Base-by-base conservation (phyloP, 1,139 yeast species). In the Lodderomyces orthopsilosis region DNA sequence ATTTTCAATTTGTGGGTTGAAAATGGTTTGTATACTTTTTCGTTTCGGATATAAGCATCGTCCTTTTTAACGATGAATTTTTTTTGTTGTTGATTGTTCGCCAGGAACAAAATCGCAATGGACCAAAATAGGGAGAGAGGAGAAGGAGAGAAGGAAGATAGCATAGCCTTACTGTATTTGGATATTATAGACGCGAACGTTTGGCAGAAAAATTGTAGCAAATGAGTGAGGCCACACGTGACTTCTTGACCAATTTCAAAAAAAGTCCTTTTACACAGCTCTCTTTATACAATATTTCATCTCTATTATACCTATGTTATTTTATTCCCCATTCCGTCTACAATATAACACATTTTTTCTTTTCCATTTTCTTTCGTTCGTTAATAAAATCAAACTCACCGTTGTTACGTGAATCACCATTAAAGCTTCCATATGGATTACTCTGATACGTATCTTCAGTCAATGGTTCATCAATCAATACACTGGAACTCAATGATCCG, bases 371-470 rank as follows among this genome's bases (percentile, higher is more conserved):
- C 27, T 38, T 38, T 17, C 56, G 51, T 38, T 64, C 63, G 40
- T 71, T 55, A 2, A 73, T 65, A 48, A 70, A 72, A 41, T 69
- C 74, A 56, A 70, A 70, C 55, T 72, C 77, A 42, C 71, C 75
- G 35, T 68, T 66, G 45, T 67, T 65, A 51, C 68, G 68, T 54
- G 21, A 55, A 48, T 33, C 43, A 43, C 41, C 56, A 57, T 14
- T 58, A 36, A 54, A 54, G 40, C 61, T 55, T n/a, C 69, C 68
- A 45, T 68, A 70, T 9, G 69, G 69, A 44, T 65, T 65, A 22
- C 52, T 44, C n/a, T 52, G 48, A 44, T 56, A 60, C 4, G 51
- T 53, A 40, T 69, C 75, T 47, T 70, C 75, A 2, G 62, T 54
- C 50, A 68, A 62, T 7, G 77, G 77, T 17, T 64, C 58, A 44